Evolutionary conservation across 352 stramenopile genomes (phyloP), one percentile per base, ranked within the genome.

Genomic region (Globisporangium irregulare): DNA sequence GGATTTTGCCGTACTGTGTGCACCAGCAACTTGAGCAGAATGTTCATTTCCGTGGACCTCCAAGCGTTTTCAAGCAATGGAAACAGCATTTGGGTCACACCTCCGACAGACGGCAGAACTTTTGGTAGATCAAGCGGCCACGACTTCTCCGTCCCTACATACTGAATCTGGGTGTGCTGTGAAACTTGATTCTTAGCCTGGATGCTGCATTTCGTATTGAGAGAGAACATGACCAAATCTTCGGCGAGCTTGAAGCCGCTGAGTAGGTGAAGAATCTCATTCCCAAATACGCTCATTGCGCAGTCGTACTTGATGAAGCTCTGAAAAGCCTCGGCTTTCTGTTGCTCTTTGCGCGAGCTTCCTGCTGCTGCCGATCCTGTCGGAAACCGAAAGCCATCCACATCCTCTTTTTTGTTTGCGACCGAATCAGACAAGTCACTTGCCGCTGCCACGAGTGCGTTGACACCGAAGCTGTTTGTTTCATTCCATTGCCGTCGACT

Each of bases 251-350:
- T 90, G 46, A 90, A 93, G 46, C 67, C 76, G 34, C 75, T 77
- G 6, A 94, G 65, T 3, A 86, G 57, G 12, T 72, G 48, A 9
- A 93, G 74, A n/a, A 91, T 79, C 65, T 94, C 87, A 38, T 65
- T 67, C 5, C 87, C 87, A 61, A 93, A 84, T 9, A 74, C 59
- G 55, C 73, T 84, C 76, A 91, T 80, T 0, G 78, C 68, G 67
- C 87, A 94, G 7, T 90, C 78, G 8, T 78, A 61, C 54, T 80
- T 82, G 22, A 94, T 53, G 67, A 93, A 93, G 8, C 59, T 64
- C 1, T 75, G 73, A 60, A 92, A 94, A 14, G 61, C 73, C 14
- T 72, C 65, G 14, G 73, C 43, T 41, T 78, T 84, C 32, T 70
- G 70, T 3, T 75, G 70, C 25, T 77, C 65, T 41, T 84, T 88